These are phyloP conservation scores for Uronychia setigera DNA, from an alignment of 73 alveolate genomes.

Conservation along the genomic window DNA sequence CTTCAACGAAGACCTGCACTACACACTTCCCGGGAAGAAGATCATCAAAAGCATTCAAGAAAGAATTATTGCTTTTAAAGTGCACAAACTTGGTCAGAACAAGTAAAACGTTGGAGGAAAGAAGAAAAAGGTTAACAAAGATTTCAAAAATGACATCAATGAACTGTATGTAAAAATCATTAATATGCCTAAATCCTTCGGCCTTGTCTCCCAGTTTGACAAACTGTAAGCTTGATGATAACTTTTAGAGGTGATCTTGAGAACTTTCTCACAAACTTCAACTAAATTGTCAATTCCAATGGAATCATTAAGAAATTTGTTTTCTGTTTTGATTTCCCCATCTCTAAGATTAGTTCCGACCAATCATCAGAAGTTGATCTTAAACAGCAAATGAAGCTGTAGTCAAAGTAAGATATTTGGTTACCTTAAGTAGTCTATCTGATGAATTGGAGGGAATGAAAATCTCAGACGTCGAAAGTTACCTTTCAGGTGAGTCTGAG, in stretches of 20 bases:
- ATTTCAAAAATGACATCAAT: background rate
- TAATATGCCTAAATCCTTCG: constrained; percentile 1
- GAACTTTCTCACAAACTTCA: background rate
- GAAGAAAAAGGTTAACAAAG: background rate
- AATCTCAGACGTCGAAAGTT: too few relatives aligned
- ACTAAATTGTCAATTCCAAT: background rate
- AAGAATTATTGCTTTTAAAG: background rate
- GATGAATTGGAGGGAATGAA: too few relatives aligned
- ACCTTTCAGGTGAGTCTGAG: too few relatives aligned
- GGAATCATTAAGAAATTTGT: background rate
- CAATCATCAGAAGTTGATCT: too few relatives aligned
- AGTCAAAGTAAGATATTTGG: too few relatives aligned
- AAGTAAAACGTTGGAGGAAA: background rate
- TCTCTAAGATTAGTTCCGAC: too few relatives aligned
- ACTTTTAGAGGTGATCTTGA: background rate
- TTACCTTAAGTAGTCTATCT: too few relatives aligned
- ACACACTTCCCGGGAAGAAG: constrained; percentile 13
- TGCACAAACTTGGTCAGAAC: background rate
- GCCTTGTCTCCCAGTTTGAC: background rate
- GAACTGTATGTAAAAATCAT: background rate
- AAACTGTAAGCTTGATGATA: background rate
- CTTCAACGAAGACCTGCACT: constrained; percentile 5
- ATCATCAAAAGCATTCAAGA: constrained; percentile 8
- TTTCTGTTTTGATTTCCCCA: constrained; percentile 6
- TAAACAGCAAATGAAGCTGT: too few relatives aligned